Evolutionary conservation across 2,329 filamentous ascomycete species (phyloP), one percentile per base, ranked within the genome.

Genomic region (Chrysosphaeria jannelii): DNA sequence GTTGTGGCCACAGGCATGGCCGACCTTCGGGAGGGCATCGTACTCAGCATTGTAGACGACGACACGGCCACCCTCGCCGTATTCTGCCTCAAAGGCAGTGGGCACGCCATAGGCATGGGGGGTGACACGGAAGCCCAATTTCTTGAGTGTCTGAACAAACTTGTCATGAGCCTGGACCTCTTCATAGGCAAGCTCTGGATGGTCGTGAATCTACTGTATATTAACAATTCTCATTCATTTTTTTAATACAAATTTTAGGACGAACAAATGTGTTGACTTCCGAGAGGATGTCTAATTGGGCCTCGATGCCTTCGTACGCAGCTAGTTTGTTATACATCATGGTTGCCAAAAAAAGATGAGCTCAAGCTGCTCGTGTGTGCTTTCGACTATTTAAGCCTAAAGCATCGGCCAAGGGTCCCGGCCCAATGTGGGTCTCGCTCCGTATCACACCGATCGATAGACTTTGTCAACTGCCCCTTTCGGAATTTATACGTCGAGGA

Each of bases 131-230:
- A 50, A 51, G 0, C 48, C 53, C 3, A 45, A 42, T 3, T 33
- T 27, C 19, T 48, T 40, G 1, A 59, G 38, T 16, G 51, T 43
- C 5, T 36, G 30, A 10, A 44, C 45, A 23, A 60, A 46, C 5
- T 39, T 43, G 19, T 55, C 46, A 29, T 58, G 53, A 4, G 56
- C 55, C 11, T 41, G 41, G 31, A 45, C 36, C 31, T 60, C 56
- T 23, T 56, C 32, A 31, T 48, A 59, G 3, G 42, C 45, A 1
- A 51, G 36, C 32, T 60, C 55, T 0, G 55, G 54, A 24, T 56
- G 39, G 4, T 31, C 26, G 23, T 47, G 43, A 8, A 48, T 36
- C 27, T 35, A 23, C 4, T 10, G 5, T 13, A 23, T 19, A 16
- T n/a, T n/a, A n/a, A n/a, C n/a, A n/a, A n/a, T n/a, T n/a, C n/a